Base-by-base conservation (phyloP, 2,329 filamentous ascomycete genomes). In the Verticillium dahliae region DNA sequence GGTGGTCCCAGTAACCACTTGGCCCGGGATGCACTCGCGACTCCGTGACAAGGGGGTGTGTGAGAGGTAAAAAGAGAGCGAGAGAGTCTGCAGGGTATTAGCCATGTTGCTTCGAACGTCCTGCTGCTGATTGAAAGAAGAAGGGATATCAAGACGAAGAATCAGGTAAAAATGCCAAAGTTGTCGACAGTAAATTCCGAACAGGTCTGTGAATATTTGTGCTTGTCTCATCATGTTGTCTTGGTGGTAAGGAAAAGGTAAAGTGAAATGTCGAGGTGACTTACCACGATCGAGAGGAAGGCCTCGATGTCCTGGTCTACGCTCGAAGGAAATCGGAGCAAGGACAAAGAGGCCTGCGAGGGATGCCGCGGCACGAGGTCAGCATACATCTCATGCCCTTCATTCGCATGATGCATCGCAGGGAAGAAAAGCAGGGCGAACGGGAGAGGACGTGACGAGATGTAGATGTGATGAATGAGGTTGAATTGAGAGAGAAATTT, bases 171-270 rank as follows among this genome's bases (percentile, higher is more conserved):
- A 27, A 31, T 67, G 67, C 60, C 66, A 69, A 67, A 39, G 64
- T 67, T 66, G 66, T 73, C 72, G 66, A 72, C 71, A 72, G 65
- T 59, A 61, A 27, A 56, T 73, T 70, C 69, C 68, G 71, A 72
- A 73, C 70, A 73, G 70, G 72, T 73, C 70, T 71, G 70, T 73
- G 70, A 52, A 52, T 52, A 52, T 52, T 68, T 57, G 39, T 70
- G 69, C 60, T 59, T 67, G 41, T 67, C 63, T 73, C 69, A 71
- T 73, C 69, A 72, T 69, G 61, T 60, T 57, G 58, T 38, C 39
- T 27, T 55, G 56, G 27, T 31, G n/a, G 13, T 52, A 35, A 14
- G 11, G 15, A n/a, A 37, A 56, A 13, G 34, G 34, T n/a, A 9
- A 22, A 37, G 27, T 13, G 34, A 38, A 11, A 35, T 38, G 22